Percentiles rank a stretch among this genome's conserved stretches.
Evolutionary conservation across 345 rosid species (phyloP).

Genomic region (Firmiana major): DNA sequence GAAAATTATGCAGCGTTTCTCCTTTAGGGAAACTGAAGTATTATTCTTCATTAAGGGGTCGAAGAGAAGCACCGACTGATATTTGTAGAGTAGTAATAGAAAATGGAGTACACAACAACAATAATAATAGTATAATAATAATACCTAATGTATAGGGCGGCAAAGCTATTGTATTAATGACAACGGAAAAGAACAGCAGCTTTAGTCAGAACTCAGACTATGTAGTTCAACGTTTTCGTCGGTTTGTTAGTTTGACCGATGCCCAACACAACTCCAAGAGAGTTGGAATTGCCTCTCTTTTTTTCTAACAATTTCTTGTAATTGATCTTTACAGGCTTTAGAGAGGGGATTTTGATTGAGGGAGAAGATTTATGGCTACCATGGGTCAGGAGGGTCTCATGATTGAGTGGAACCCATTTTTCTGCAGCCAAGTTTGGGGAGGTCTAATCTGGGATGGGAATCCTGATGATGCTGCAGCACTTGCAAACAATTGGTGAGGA

Average conservation of each 20-base stretch:
- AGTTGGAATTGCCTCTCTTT: not conserved
- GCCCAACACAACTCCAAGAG: conserved; percentile 18
- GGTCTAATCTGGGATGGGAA: conserved; percentile 67
- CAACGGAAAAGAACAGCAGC: not conserved
- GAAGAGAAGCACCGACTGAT: not conserved
- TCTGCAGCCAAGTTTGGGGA: conserved; percentile 63
- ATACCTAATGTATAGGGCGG: conserved; percentile 7
- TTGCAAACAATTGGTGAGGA: conserved; percentile 52
- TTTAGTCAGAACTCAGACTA: conserved; percentile 25
- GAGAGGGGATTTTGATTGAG: not conserved
- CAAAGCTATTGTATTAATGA: conserved; percentile 1
- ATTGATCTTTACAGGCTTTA: conserved; percentile 17
- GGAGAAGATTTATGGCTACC: not conserved
- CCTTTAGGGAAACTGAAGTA: conserved; percentile 19
- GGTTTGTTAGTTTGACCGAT: conserved; percentile 35
- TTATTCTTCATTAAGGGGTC: not conserved
- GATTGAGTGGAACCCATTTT: conserved; percentile 48
- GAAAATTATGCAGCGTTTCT: conserved; percentile 12
- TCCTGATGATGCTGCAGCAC: conserved; percentile 99
- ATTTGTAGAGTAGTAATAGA: not conserved
- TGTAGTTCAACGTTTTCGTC: conserved; percentile 26
- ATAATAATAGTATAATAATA: no score
- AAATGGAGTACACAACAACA: not conserved
- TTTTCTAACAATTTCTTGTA: not conserved
- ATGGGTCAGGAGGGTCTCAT: conserved; percentile 40